Percentiles rank a stretch among this genome's conserved stretches.
Evolutionary conservation across 1,284 basidiomycete species (phyloP).

Genomic region (Ceratobasidium sp.): DNA sequence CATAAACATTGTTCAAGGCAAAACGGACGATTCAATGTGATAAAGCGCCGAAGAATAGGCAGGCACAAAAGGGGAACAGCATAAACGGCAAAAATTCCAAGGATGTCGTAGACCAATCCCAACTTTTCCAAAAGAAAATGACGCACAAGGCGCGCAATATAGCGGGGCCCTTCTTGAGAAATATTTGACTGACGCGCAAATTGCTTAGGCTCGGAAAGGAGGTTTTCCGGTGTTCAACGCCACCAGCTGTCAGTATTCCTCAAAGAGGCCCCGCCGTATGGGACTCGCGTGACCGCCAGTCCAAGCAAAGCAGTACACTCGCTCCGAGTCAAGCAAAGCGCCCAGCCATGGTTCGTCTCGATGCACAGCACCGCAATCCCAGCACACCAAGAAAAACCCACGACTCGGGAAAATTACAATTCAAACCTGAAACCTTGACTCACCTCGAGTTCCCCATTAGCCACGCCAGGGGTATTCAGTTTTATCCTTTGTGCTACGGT

Average conservation of each 20-base stretch:
- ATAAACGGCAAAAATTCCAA: conserved; percentile 8
- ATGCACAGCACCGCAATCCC: background rate
- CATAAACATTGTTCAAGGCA: background rate
- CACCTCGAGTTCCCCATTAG: conserved; percentile 52
- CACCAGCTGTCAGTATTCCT: no score
- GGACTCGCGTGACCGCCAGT: no score
- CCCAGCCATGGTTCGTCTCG: background rate
- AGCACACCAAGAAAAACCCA: background rate
- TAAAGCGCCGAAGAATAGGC: conserved; percentile 11
- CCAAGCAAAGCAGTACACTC: background rate
- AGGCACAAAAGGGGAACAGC: conserved; percentile 4
- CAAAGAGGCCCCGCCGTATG: no score
- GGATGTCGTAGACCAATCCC: background rate
- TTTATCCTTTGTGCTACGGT: conserved; percentile 71
- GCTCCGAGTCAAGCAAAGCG: background rate
- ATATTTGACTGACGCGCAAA: no score
- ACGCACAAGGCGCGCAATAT: background rate
- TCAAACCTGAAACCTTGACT: background rate
- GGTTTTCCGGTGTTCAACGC: no score
- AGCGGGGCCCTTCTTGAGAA: no score
- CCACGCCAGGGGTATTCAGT: conserved; percentile 66
- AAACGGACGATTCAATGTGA: background rate
- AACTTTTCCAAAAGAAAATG: background rate
- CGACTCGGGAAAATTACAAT: background rate
- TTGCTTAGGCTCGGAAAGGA: no score